Evolutionary conservation across 2,329 filamentous ascomycete genomes (phyloP).

Genomic region (Fusarium sp.): DNA sequence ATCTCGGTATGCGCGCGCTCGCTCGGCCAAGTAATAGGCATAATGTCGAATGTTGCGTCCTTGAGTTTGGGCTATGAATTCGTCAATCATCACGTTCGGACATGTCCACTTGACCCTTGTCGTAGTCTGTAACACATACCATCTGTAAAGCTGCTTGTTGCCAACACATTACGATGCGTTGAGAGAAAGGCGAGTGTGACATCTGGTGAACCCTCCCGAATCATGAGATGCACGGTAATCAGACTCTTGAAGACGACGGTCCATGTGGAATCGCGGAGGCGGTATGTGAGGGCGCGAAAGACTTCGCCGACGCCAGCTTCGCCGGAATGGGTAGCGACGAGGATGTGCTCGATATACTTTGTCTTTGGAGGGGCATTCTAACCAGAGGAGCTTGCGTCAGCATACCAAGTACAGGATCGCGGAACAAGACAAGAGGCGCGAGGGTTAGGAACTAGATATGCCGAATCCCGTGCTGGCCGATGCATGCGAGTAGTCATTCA

Average conservation of each 20-base stretch:
- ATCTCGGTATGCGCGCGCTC: slow-evolving; percentile 83
- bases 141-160: slow-evolving; percentile 91
- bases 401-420: background rate
- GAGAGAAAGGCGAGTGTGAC: slow-evolving; percentile 87
- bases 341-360: slow-evolving; percentile 98
- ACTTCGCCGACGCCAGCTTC: slow-evolving; percentile 96
- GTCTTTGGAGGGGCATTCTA: slow-evolving; percentile 96
- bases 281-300: slow-evolving; percentile 89
- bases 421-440: background rate
- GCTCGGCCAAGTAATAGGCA: slow-evolving; percentile 84
- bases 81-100: slow-evolving; percentile 16
- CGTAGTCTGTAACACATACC: slow-evolving; percentile 64
- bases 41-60: slow-evolving; percentile 95
- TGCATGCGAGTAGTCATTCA: background rate
- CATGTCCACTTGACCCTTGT: background rate
- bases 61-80: slow-evolving; percentile 82
- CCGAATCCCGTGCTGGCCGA: background rate
- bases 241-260: slow-evolving; percentile 99
- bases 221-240: slow-evolving; percentile 97
- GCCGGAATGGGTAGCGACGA: slow-evolving; percentile 92
- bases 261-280: slow-evolving; percentile 96
- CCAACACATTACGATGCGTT: slow-evolving; percentile 83
- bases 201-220: slow-evolving; percentile 91
- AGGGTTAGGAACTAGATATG: background rate
- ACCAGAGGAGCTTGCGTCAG: slow-evolving; percentile 4